Base-by-base conservation (phyloP, 2,329 filamentous ascomycete species). In the Pyrenophora teres region DNA sequence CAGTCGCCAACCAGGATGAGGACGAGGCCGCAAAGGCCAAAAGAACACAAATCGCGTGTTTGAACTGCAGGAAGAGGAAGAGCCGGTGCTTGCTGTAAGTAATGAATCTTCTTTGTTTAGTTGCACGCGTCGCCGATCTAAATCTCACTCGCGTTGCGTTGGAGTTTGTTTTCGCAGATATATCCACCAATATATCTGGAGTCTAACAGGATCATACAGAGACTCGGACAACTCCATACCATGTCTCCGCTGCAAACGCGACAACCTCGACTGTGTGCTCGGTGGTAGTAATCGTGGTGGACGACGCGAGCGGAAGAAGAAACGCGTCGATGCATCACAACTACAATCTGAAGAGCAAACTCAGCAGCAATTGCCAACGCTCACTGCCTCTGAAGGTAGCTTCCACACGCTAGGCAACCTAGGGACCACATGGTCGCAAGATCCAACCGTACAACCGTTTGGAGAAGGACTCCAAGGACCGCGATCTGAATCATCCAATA, bases 211-310 rank as follows among this genome's bases (percentile, higher is more conserved):
- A 37, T 16, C 15, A 35, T 49, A 31, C 48, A 74, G 71, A 73
- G 80, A 76, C 72, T 81, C 69, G 69, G 75, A 73, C 69, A 79
- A 65, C 69, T 78, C 67, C 64, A 79, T 75, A 23, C 83, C 83
- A 21, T 86, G 83, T 59, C 77, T 82, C 44, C 75, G 83, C 47
- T 86, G 83, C 69, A 78, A 81, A 55, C 78, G 80, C 59, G 82
- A 84, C 56, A 76, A 78, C 50, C 80, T 81, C 45, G 81, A 85
- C 54, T 86, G 83, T 65, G 77, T 85, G 9, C 76, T 85, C 16
- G 83, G 82, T 6, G 80, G 80, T 38, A 83, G 81, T 40, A 85
- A 85, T 63, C 79, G 83, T 47, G 83, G 83, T 39, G 83, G 83
- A 12, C 77, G 82, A 48, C 78, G 83, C 40, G 78, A 84, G 50